Conservation (phyloP, 257 asterid species). For the Lantana camara region DNA sequence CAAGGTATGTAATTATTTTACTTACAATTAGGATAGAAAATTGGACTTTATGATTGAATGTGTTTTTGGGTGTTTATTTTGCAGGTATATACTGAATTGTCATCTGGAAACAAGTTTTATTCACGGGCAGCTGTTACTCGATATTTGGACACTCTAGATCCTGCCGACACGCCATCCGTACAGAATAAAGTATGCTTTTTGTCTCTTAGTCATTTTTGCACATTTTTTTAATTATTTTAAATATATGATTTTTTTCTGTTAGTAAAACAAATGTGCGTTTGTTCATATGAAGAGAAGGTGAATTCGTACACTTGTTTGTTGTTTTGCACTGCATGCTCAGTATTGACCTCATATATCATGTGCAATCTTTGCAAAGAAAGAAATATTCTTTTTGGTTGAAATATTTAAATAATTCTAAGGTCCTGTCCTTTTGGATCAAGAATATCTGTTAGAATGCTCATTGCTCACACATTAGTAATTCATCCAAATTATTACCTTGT, state of each 20-base stretch:
- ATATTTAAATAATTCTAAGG: too few relatives aligned
- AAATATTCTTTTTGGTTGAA: too few relatives aligned
- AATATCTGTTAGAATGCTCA: too few relatives aligned
- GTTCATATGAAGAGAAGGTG: slow-evolving; percentile 7
- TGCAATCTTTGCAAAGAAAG: too few relatives aligned
- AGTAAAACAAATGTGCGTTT: slow-evolving; percentile 12
- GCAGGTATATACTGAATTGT: slow-evolving; percentile 59
- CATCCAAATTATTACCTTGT: too few relatives aligned
- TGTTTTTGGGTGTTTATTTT: slow-evolving; percentile 10
- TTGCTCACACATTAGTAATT: too few relatives aligned
- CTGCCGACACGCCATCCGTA: slow-evolving; percentile 17
- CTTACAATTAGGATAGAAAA: slow-evolving; percentile 7
- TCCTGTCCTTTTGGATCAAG: too few relatives aligned
- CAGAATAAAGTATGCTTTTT: slow-evolving; percentile 32
- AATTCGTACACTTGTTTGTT: neutral
- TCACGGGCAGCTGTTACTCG: slow-evolving; percentile 52
- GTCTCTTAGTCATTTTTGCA: slow-evolving; percentile 23
- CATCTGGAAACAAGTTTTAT: slow-evolving; percentile 54
- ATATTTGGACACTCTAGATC: slow-evolving; percentile 42
- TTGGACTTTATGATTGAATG: slow-evolving; percentile 7
- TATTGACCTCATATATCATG: too few relatives aligned
- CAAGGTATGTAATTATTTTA: slow-evolving; percentile 47
- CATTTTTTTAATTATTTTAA: neutral
- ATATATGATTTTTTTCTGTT: slow-evolving; percentile 18
- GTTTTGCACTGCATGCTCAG: neutral